Percentiles rank a stretch among this genome's conserved stretches.
Conservation (phyloP, 225 moss, liverwort and hornwort genomes). For the Lunularia cruciata region DNA sequence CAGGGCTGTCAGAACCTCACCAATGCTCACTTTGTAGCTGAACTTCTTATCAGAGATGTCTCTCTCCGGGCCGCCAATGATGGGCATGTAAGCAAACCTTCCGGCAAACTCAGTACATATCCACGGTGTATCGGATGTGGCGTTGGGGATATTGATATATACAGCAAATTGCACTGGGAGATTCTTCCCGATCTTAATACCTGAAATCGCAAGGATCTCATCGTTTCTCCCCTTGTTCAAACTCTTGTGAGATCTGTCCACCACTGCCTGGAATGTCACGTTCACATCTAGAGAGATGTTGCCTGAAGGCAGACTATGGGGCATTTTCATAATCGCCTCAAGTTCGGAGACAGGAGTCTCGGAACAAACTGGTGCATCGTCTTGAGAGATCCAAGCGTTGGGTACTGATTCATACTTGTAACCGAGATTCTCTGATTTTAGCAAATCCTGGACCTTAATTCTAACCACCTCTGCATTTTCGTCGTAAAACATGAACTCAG, state of each 20-base stretch:
- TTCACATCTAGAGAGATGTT: neutral
- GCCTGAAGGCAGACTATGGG: neutral
- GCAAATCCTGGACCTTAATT: conserved; percentile 3
- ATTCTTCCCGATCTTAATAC: neutral
- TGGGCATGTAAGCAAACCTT: neutral
- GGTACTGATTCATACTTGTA: neutral
- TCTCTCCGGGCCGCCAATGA: neutral
- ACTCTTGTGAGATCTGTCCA: neutral
- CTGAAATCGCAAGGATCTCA: neutral
- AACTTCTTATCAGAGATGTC: neutral
- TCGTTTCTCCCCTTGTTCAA: neutral
- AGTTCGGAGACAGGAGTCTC: neutral
- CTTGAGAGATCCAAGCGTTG: neutral
- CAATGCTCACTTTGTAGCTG: conserved; percentile 1
- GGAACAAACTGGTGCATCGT: neutral
- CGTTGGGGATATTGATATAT: neutral
- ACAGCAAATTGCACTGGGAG: neutral
- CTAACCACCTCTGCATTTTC: conserved; percentile 35
- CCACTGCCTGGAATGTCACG: neutral
- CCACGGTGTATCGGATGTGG: neutral
- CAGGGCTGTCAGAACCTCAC: neutral
- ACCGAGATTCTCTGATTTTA: conserved; percentile 6
- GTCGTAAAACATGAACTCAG: conserved; percentile 53
- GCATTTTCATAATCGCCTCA: neutral
- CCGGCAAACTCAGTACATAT: conserved; percentile 5